Percentiles rank a stretch among this genome's conserved stretches.
These are phyloP conservation scores for Ceratocystis eucalypticola DNA, from an alignment of 2,329 filamentous ascomycete genomes.

Conservation along the genomic window DNA sequence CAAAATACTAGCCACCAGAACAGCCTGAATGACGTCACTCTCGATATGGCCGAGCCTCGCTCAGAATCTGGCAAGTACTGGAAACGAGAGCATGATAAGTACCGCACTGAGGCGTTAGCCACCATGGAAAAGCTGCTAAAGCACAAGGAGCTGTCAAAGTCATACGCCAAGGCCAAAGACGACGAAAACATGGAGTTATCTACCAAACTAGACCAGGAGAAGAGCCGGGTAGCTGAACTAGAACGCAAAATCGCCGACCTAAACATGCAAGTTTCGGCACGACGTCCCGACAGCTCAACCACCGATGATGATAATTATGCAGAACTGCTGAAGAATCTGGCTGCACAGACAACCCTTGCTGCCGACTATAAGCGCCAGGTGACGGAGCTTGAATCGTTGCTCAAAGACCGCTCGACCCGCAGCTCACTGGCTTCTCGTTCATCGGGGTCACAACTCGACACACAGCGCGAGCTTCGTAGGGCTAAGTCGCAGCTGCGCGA, in stretches of 20 bases:
- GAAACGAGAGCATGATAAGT: conserved; percentile 64
- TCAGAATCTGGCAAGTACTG: conserved; percentile 67
- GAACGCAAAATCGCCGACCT: conserved; percentile 47
- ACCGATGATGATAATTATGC: conserved; percentile 32
- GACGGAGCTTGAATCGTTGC: conserved; percentile 41
- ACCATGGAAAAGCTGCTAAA: conserved; percentile 66
- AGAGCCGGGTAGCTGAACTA: conserved; percentile 50
- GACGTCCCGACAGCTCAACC: neutral
- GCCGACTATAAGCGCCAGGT: conserved; percentile 46
- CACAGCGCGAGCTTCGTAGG: conserved; percentile 40
- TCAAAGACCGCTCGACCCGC: conserved; percentile 31
- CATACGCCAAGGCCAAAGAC: conserved; percentile 66
- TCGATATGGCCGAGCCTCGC: conserved; percentile 59
- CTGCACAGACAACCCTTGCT: conserved; percentile 43
- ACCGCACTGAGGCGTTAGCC: conserved; percentile 55
- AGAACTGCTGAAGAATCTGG: conserved; percentile 39
- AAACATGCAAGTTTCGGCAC: conserved; percentile 28
- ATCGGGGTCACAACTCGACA: conserved; percentile 39
- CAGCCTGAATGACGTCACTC: conserved; percentile 48
- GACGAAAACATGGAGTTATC: conserved; percentile 52
- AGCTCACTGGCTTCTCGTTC: conserved; percentile 35
- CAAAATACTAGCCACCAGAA: conserved; percentile 25
- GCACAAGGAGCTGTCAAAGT: conserved; percentile 69
- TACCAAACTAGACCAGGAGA: conserved; percentile 54
- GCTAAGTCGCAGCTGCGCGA: conserved; percentile 42